Evolutionary conservation across 345 rosid genomes (phyloP), one percentile per base, ranked within the genome.

Genomic region (Theobroma cacao): DNA sequence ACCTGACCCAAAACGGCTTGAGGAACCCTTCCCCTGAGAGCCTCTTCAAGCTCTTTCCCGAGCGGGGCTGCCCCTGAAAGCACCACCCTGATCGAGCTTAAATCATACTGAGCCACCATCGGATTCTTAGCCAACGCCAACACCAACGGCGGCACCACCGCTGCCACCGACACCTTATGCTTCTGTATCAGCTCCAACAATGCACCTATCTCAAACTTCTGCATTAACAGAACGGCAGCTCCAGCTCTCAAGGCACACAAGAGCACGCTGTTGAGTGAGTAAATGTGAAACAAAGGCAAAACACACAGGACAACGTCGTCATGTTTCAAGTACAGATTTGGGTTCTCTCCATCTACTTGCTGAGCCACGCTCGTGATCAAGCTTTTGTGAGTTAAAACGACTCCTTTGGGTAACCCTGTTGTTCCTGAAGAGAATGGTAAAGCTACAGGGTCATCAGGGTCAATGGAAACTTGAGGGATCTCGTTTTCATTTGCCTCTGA

Each of bases 41-140:
- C 93, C 24, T 86, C 94, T 76, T 92, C 90, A 2, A 95, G 93
- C 82, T 95, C 98, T 87, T 90, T 93, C 34, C 97, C 98, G 26
- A 95, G 86, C 33, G 99, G 99, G 3, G 99, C 98, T 0, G 99
- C 99, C 68, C 99, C 99, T 0, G 99, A 95, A 11, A 92, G 91
- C 81, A 95, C 91, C 80, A 91, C 65, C 76, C 97, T 79, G 5
- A 93, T 88, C 9, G 98, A 92, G 47, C 88, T 84, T 22, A 95
- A 88, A 67, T 95, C 97, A 74, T 64, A 92, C 20, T 86, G 81
- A 30, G 80, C 92, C 48, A 90, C 97, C 67, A 87, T 38, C 0
- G 97, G 91, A 64, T 89, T 92, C 87, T 93, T 93, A 1, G 98
- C 97, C 2, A 93, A 75, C 9, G 97, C 93, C 70, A 95, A 79